Evolutionary conservation across 2,329 filamentous ascomycete species (phyloP), one percentile per base, ranked within the genome.

Genomic region (Talaromyces sp.): DNA sequence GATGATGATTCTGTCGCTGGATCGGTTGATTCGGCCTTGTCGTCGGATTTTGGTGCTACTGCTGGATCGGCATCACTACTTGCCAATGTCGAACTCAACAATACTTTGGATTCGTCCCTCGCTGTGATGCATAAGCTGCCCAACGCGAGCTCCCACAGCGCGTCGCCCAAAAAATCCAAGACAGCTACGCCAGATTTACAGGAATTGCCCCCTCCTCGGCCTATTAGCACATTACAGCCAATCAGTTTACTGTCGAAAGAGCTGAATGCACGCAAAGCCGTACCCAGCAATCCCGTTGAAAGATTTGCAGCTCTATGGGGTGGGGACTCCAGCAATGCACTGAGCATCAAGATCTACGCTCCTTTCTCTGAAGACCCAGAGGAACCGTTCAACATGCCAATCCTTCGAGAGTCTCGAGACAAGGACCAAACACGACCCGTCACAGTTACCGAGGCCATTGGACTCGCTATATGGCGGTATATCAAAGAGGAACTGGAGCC

Each of bases 271-370:
- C 83, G 81, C 63, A 82, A 82, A 63, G 76, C 81, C 55, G 83
- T 81, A 52, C 82, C 82, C 10, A 82, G 80, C n/a, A 86, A 87
- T 67, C 85, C 85, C 0, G 77, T 87, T 19, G 84, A 87, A 67
- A 79, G 80, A 39, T 88, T 86, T 68, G 85, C 84, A 4, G 78
- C 80, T 6, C 77, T 87, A 22, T 86, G 83, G 62, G 86, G 84
- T 11, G 84, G 84, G 65, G 85, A 83, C n/a, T 82, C 85, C 62
- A 79, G 78, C 5, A 84, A 82, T 62, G 83, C 85, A 2, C 72
- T 88, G 11, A 86, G 86, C 72, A 82, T 88, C 71, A 87, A 85
- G 68, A 82, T 88, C 17, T 88, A 86, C 67, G 79, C 81, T 17
- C 85, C 86, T 0, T 87, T 84, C 65, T 85, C 85, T 1, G 75